These are phyloP conservation scores for Trichomonascus vanleenenianus DNA, from an alignment of 805 yeast species.

Conservation along the genomic window DNA sequence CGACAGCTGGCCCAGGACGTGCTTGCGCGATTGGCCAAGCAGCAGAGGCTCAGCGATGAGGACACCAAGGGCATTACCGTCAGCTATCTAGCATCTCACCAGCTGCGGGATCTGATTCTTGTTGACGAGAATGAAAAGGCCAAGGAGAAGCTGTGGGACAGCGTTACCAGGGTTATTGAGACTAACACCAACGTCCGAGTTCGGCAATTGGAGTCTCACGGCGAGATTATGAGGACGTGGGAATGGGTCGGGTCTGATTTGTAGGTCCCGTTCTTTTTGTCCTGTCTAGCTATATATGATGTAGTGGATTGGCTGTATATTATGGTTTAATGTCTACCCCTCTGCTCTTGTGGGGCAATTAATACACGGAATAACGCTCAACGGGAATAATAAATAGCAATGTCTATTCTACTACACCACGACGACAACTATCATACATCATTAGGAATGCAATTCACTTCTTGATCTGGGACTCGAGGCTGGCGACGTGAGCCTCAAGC, in stretches of 20 bases:
- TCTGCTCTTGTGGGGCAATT: no score
- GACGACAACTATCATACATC: neutral
- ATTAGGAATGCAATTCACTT: slow-evolving; percentile 2
- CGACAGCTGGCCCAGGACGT: slow-evolving; percentile 2
- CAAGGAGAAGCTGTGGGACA: slow-evolving; percentile 39
- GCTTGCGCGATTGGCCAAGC: slow-evolving; percentile 8
- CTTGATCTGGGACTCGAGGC: slow-evolving; percentile 12
- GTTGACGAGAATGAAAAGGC: slow-evolving; percentile 4
- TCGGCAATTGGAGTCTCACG: slow-evolving; percentile 63
- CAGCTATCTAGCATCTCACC: slow-evolving; percentile 13
- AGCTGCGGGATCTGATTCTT: slow-evolving; percentile 12
- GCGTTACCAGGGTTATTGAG: slow-evolving; percentile 50
- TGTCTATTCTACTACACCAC: neutral
- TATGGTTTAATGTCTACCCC: neutral
- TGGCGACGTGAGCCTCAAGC: slow-evolving; percentile 58
- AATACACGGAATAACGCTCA: neutral
- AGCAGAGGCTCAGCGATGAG: slow-evolving; percentile 12
- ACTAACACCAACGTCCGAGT: slow-evolving; percentile 56
- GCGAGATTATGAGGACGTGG: slow-evolving; percentile 84
- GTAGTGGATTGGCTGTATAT: no score
- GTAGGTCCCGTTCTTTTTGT: neutral
- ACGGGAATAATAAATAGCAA: neutral
- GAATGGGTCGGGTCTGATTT: slow-evolving; percentile 47
- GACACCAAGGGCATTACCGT: slow-evolving; percentile 15
- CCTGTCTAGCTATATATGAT: neutral